Conservation (phyloP, 2,329 filamentous ascomycete genomes). For the Diplodia scrobiculata region DNA sequence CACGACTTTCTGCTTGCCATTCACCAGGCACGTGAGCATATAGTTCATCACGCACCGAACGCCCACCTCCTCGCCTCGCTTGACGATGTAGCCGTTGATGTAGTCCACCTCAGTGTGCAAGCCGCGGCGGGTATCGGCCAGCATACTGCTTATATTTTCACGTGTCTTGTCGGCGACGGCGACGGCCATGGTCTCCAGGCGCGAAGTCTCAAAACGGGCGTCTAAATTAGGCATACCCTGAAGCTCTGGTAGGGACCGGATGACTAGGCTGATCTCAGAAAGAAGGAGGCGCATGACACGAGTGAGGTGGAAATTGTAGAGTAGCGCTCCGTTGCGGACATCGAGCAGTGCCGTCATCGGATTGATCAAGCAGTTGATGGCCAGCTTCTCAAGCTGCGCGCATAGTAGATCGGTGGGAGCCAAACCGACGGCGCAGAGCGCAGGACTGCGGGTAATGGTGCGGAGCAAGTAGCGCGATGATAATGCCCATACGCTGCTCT, state of each 20-base stretch:
- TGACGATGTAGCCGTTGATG: slow-evolving; percentile 84
- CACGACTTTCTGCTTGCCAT: slow-evolving; percentile 63
- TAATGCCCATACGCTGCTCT: slow-evolving; percentile 42
- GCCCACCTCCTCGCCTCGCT: slow-evolving; percentile 69
- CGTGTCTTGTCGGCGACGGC: slow-evolving; percentile 58
- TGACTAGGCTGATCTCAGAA: slow-evolving; percentile 71
- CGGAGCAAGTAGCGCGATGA: slow-evolving; percentile 64
- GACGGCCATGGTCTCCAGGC: slow-evolving; percentile 63
- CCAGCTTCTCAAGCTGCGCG: slow-evolving; percentile 76
- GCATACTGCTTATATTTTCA: slow-evolving; percentile 66
- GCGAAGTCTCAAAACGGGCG: slow-evolving; percentile 61
- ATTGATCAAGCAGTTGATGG: slow-evolving; percentile 75
- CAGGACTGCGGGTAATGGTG: slow-evolving; percentile 63
- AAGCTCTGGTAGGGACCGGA: slow-evolving; percentile 74
- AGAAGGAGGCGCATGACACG: slow-evolving; percentile 71
- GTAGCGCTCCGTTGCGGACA: slow-evolving; percentile 69
- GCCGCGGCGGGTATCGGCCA: slow-evolving; percentile 64
- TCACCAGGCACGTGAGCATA: slow-evolving; percentile 70
- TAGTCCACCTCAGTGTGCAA: slow-evolving; percentile 75
- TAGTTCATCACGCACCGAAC: slow-evolving; percentile 73
- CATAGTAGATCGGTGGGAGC: slow-evolving; percentile 65
- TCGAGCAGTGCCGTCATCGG: slow-evolving; percentile 79
- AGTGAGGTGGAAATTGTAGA: slow-evolving; percentile 66
- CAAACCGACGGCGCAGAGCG: slow-evolving; percentile 63
- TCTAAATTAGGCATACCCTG: slow-evolving; percentile 61